Conservation (phyloP, 1,284 basidiomycete genomes). For the Pseudozyma thailandica region DNA sequence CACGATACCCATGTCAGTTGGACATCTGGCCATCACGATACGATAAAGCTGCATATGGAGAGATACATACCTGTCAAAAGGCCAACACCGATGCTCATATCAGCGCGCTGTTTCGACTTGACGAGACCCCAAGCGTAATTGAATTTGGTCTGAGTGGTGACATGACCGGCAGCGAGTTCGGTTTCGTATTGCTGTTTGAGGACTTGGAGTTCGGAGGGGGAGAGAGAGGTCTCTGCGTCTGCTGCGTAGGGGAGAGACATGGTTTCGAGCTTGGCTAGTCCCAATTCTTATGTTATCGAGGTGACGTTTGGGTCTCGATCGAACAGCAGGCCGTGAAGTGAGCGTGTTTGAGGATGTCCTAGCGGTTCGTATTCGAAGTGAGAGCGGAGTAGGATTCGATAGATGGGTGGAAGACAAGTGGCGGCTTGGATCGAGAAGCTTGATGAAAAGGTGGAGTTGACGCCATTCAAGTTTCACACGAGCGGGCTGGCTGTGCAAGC, state of each 20-base stretch:
- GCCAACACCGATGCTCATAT: constrained; percentile 80
- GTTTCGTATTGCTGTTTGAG: constrained; percentile 86
- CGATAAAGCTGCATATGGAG: neutral
- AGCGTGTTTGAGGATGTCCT: no score
- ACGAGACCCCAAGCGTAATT: constrained; percentile 87
- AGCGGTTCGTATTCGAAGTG: no score
- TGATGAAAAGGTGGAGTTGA: no score
- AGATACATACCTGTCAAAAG: constrained; percentile 81
- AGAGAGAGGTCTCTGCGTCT: constrained; percentile 87
- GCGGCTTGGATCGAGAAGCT: constrained; percentile 2
- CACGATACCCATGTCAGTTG: neutral
- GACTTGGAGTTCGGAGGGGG: constrained; percentile 89
- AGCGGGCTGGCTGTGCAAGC: constrained; percentile 21
- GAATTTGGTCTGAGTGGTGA: constrained; percentile 96
- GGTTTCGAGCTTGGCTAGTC: neutral
- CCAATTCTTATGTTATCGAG: neutral
- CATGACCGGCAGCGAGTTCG: constrained; percentile 81
- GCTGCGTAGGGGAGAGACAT: constrained; percentile 86
- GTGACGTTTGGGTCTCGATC: no score
- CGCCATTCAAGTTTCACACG: no score
- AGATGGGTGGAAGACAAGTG: no score
- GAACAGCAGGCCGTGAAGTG: no score
- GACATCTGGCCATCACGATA: neutral
- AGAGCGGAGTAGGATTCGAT: no score
- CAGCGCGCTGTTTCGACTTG: constrained; percentile 60